Conservation (phyloP, 768 basidiomycete genomes). For the Plicaturopsis crispa region DNA sequence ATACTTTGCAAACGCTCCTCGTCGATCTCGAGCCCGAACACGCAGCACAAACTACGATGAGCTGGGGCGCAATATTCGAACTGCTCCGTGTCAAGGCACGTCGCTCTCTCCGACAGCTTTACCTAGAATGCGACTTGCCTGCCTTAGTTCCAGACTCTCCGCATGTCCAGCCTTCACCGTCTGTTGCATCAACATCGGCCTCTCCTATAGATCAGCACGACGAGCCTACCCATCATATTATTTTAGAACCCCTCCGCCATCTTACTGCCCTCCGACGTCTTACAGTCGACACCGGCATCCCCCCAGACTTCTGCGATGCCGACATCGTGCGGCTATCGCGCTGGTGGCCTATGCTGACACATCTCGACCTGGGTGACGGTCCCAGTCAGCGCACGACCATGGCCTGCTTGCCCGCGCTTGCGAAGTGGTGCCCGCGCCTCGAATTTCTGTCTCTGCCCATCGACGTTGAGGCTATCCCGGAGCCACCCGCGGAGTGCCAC, state of each 20-base stretch:
- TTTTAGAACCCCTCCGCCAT: not conserved
- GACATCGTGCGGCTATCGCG: not conserved
- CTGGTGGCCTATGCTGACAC: not conserved
- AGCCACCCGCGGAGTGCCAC: no score
- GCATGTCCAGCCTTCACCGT: no score
- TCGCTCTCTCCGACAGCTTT: not conserved
- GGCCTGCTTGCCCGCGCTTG: no score
- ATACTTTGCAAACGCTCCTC: not conserved
- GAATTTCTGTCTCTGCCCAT: no score
- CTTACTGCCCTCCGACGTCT: not conserved
- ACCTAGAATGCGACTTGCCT: not conserved
- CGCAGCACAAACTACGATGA: not conserved
- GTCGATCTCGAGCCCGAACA: not conserved
- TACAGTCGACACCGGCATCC: conserved; percentile 3
- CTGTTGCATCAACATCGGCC: no score
- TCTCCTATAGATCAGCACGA: not conserved
- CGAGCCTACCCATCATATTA: not conserved
- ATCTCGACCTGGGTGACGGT: conserved; percentile 13
- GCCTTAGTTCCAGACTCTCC: not conserved
- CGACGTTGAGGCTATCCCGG: no score
- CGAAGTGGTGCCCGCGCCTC: no score
- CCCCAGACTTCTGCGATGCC: conserved; percentile 4
- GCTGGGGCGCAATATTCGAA: not conserved
- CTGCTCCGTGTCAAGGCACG: not conserved
- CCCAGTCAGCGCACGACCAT: no score